Base-by-base conservation (phyloP, 139 green algal genomes). In the Coelastrella sp. region DNA sequence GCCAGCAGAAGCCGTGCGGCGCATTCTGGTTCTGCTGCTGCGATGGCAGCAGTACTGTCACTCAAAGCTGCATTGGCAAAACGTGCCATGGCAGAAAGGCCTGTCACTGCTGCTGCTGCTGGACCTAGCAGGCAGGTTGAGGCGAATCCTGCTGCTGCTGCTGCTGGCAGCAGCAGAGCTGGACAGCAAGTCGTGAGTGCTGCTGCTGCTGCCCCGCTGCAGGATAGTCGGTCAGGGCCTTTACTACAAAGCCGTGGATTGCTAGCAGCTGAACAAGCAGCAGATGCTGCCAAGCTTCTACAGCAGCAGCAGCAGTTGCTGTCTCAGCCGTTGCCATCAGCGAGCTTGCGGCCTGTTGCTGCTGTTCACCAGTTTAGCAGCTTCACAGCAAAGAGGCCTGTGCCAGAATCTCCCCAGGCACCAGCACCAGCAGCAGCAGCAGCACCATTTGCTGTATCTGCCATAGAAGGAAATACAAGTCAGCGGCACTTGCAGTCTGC, bases 11-110 rank as follows among this genome's bases (percentile, higher is more conserved):
- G 35, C 19, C 21, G 27, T 4, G 50, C 32, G 1, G 48, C 48
- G 13, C 48, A 67, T 4, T 67, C 71, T 4, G 73, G 17, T 5
- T 81, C 73, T 38, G 41, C 41, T 35, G 53, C 75, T 27, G 75
- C 75, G 6, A 8, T 82, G 5, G 75, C 75, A n/a, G 75, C 75
- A 37, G 75, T 82, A 23, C 69, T 82, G 75, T 69, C 35, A 2
- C 75, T 82, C 2, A 82, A 82, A 27, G 51, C 51, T 30, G 45
- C 51, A 17, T 25, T 82, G 1, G 75, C 75, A 1, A 82, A 82
- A 53, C 75, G 37, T 3, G 75, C 73, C 8, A 23, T 79, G 41
- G 45, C 43, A 30, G 51, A 63, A 62, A 45, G 25, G 4, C 13
- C 9, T 41, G 41, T 43, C 30, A 30, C 41, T 45, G 71, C 71